Evolutionary conservation across 2,329 filamentous ascomycete genomes (phyloP).

Genomic region (Curvularia sp.): DNA sequence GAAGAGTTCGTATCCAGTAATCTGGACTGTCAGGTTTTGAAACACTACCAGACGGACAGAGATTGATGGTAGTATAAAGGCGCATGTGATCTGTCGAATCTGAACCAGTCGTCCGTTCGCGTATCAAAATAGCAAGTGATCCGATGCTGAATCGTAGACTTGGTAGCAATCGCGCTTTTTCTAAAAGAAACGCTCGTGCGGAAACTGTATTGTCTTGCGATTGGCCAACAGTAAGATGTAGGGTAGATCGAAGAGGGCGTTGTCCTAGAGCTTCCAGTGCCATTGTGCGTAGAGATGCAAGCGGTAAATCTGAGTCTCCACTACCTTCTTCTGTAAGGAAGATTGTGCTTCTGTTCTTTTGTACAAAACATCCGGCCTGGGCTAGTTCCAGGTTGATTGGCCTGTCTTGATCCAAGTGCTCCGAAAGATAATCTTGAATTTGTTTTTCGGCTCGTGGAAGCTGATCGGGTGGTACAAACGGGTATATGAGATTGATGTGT

Average conservation of each 20-base stretch:
- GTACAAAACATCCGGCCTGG: conserved; percentile 57
- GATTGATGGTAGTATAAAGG: conserved; percentile 61
- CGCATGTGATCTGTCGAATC: conserved; percentile 59
- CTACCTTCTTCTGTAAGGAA: conserved; percentile 29
- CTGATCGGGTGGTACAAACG: conserved; percentile 63
- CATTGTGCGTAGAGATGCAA: conserved; percentile 28
- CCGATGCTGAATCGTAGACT: conserved; percentile 58
- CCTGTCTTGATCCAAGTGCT: conserved; percentile 5
- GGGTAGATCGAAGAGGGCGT: conserved; percentile 36
- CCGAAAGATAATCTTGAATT: conserved; percentile 49
- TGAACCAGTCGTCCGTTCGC: conserved; percentile 52
- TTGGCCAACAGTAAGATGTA: conserved; percentile 69
- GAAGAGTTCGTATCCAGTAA: conserved; percentile 22
- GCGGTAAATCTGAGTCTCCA: conserved; percentile 6
- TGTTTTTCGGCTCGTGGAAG: conserved; percentile 56
- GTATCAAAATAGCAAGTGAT: conserved; percentile 62
- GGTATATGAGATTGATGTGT: conserved; percentile 72
- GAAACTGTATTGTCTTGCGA: conserved; percentile 57
- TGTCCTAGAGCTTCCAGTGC: conserved; percentile 38
- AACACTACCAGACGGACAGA: conserved; percentile 12
- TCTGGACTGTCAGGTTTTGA: conserved; percentile 14
- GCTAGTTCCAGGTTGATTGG: conserved; percentile 43
- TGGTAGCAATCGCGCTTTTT: conserved; percentile 61
- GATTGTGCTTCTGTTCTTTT: conserved; percentile 59
- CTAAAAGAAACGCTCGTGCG: conserved; percentile 60